A percentile compares a stretch with the other conserved stretches of the same genome.
phyloP scores from a whole-genome alignment of 2,329 filamentous ascomycete species.

The Alternaria conjuncta region DNA sequence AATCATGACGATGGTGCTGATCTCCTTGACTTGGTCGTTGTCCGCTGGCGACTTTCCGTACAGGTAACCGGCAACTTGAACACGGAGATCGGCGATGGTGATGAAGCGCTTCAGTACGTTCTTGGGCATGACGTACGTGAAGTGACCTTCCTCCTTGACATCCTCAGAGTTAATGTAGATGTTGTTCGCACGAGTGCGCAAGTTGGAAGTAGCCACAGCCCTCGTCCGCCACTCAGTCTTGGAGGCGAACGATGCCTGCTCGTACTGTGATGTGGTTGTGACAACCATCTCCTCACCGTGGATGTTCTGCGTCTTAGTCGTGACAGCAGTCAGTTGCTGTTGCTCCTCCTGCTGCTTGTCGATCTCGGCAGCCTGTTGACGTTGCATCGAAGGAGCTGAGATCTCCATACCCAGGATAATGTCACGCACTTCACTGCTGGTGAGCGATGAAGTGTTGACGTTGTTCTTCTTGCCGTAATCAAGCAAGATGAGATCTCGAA shows the following conservation, averaged over 20 bases:
- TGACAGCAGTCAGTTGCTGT: conserved; percentile 93
- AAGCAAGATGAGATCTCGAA: conserved; percentile 94
- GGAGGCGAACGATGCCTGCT: conserved; percentile 96
- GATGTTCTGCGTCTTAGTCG: conserved; percentile 97
- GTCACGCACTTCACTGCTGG: conserved; percentile 94
- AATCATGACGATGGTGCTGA: conserved; percentile 95
- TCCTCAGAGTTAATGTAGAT: conserved; percentile 98
- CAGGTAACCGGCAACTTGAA: conserved; percentile 94
- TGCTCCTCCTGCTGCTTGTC: conserved; percentile 99
- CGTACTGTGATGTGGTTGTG: conserved; percentile 96
- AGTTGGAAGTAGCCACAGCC: conserved; percentile 94
- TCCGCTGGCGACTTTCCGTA: conserved; percentile 92
- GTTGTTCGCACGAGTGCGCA: conserved; percentile 93
- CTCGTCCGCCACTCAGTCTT: conserved; percentile 99
- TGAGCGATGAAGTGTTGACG: conserved; percentile 96
- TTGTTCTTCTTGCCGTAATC: conserved; percentile 99
- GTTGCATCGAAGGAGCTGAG: conserved; percentile 94
- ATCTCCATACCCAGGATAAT: conserved; percentile 99
- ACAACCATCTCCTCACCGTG: conserved; percentile 98
- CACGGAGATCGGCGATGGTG: conserved; percentile 92
- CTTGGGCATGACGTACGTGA: conserved; percentile 98
- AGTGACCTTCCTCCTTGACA: conserved; percentile 82
- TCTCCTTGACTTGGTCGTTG: conserved; percentile 96
- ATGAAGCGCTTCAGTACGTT: conserved; percentile 99
- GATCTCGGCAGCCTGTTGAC: conserved; percentile 97